Conservation (phyloP, 768 basidiomycete species). For the Macrolepiota fuliginosa region DNA sequence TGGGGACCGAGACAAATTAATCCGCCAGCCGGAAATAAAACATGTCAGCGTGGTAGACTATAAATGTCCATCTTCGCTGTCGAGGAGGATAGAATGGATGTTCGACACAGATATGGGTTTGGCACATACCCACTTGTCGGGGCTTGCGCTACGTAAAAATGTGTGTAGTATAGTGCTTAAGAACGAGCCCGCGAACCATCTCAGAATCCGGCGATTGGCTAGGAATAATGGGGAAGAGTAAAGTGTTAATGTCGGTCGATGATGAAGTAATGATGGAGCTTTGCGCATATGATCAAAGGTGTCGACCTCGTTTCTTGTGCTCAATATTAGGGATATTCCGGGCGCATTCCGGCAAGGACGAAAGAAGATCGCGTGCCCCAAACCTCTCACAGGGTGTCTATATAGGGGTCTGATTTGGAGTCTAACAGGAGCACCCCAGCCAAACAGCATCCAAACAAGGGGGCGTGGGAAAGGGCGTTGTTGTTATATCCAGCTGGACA, state of each 20-base stretch:
- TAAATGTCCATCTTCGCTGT: not conserved
- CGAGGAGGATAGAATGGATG: not conserved
- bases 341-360: not conserved
- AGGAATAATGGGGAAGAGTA: not conserved
- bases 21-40: not conserved
- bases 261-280: not conserved
- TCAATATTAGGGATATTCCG: not conserved
- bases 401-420: not conserved
- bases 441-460: slow-evolving; percentile 2
- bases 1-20: not conserved
- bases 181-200: too few relatives aligned
- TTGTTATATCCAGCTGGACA: slow-evolving; percentile 6
- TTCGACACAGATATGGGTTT: not conserved
- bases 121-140: not conserved
- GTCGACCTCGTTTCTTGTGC: not conserved
- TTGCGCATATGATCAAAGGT: not conserved
- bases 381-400: not conserved
- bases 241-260: not conserved
- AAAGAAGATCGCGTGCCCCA: slow-evolving; percentile 4
- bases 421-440: not conserved
- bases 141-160: not conserved
- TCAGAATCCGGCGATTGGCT: too few relatives aligned
- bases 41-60: not conserved
- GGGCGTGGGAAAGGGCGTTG: slow-evolving; percentile 7
- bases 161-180: not conserved